Base-by-base conservation (phyloP, 441 rosid species). In the Arabidopsis lyrata region DNA sequence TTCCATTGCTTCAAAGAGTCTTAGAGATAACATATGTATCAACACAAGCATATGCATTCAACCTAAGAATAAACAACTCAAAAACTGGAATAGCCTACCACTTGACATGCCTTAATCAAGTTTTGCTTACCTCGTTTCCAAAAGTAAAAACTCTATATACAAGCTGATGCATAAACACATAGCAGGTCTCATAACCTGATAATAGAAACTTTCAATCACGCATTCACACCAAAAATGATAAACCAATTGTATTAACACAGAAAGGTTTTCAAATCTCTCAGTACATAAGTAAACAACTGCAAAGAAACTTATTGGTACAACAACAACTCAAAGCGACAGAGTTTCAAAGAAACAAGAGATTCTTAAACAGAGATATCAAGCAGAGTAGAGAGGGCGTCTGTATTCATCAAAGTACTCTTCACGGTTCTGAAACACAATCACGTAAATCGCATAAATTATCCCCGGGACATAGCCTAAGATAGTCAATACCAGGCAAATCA, bases 251-350 rank as follows among this genome's bases (percentile, higher is more conserved):
- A 60, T 34, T 31, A 24, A 49, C 3, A 24, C 50, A 54, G 5
- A 22, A 45, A 3, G 53, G 36, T 68, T 8, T 15, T 0, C 5
- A 68, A 9, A 4, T 45, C 29, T 29, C 5, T 63, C 53, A 75
- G 36, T 6, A 62, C 63, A 75, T 8, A 18, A 39, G 48, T 24
- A 39, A 68, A 75, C 18, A 29, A 29, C 5, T 47, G 54, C 58
- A 54, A 44, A 61, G 73, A 36, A 76, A 63, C 31, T 76, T 76
- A 63, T 76, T 76, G 48, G 39, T 55, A 62, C 52, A 29, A 29
- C 5, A 24, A 24, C 27, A 63, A 14, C 36, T n/a, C 24, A 75
- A 39, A 15, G 61, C 8, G 53, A 68, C 50, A 53, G 18, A 53
- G 29, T 29, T 36, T 14, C 24, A 45, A 45, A 61, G 22, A 12